Percentiles rank a stretch among this genome's conserved stretches.
Conservation (phyloP, 2,329 filamentous ascomycete species). For the Trichophyton rubrum region DNA sequence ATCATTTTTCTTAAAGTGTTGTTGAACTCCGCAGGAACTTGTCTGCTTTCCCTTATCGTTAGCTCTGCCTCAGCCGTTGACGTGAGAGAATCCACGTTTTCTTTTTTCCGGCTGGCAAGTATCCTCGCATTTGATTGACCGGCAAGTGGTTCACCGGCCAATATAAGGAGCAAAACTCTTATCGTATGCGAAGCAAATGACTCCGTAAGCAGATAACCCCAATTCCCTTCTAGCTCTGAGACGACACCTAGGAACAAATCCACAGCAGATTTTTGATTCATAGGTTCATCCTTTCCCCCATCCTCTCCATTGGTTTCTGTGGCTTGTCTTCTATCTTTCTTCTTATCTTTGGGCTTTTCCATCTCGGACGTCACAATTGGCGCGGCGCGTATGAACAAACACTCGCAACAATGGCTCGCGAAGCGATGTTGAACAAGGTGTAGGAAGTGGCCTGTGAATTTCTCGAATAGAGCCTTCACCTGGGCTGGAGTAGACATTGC, state of each 20-base stretch:
- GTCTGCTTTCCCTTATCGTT: constrained; percentile 34
- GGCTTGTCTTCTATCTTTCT: constrained; percentile 17
- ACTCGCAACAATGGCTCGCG: constrained; percentile 93
- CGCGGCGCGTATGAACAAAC: constrained; percentile 73
- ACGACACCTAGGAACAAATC: constrained; percentile 70
- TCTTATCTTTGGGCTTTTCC: constrained; percentile 28
- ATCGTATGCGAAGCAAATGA: constrained; percentile 82
- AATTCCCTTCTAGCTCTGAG: constrained; percentile 74
- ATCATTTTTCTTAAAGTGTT: constrained; percentile 72
- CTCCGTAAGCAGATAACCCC: constrained; percentile 76
- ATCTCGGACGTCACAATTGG: constrained; percentile 65
- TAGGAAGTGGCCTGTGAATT: constrained; percentile 75
- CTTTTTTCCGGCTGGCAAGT: constrained; percentile 87
- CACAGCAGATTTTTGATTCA: constrained; percentile 55
- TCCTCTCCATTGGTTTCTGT: constrained; percentile 31
- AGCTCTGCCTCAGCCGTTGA: constrained; percentile 40
- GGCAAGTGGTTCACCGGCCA: constrained; percentile 71
- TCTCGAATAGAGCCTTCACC: constrained; percentile 74
- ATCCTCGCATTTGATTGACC: constrained; percentile 56
- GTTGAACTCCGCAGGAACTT: constrained; percentile 67
- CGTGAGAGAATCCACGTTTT: constrained; percentile 54
- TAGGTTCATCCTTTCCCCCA: constrained; percentile 32
- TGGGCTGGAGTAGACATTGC: constrained; percentile 64
- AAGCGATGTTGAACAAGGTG: constrained; percentile 90
- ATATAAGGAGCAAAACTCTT: constrained; percentile 69